Evolutionary conservation across 176 grass and related monocot species (phyloP).

Genomic region (Urochloa ruziziensis): DNA sequence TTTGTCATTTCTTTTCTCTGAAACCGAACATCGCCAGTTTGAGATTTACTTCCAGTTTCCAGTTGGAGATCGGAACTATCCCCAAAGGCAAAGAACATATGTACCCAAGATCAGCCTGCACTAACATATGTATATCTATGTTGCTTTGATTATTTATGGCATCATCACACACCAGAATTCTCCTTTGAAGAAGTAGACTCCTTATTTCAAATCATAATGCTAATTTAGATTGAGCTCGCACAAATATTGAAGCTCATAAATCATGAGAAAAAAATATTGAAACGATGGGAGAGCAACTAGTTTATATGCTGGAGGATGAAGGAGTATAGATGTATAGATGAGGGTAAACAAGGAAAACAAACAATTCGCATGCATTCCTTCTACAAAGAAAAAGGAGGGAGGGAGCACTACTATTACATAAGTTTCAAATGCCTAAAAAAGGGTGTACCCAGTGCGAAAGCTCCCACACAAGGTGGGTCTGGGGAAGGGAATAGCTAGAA

Average conservation of each 20-base stretch:
- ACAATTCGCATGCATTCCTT: background rate
- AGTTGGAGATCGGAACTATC: background rate
- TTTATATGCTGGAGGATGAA: background rate
- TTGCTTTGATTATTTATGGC: background rate
- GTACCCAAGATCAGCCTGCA: background rate
- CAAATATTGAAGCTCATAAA: background rate
- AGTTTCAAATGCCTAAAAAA: background rate
- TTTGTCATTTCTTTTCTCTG: background rate
- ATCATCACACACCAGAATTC: background rate
- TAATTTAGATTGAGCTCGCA: background rate
- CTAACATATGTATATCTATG: background rate
- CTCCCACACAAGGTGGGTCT: no score
- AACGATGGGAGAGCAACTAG: background rate
- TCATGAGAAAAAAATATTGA: background rate
- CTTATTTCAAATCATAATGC: background rate
- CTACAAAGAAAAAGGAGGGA: background rate
- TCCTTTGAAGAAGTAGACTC: slow-evolving; percentile 6
- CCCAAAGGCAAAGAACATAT: background rate
- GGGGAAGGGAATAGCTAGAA: background rate
- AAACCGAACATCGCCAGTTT: background rate
- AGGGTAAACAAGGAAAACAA: background rate
- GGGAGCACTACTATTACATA: background rate
- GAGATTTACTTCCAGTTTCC: background rate
- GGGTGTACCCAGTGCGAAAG: no score
- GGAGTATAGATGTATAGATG: background rate